Evolutionary conservation across 129 eudicot species (phyloP), one percentile per base, ranked within the genome.

Genomic region (Tanacetum coccineum): DNA sequence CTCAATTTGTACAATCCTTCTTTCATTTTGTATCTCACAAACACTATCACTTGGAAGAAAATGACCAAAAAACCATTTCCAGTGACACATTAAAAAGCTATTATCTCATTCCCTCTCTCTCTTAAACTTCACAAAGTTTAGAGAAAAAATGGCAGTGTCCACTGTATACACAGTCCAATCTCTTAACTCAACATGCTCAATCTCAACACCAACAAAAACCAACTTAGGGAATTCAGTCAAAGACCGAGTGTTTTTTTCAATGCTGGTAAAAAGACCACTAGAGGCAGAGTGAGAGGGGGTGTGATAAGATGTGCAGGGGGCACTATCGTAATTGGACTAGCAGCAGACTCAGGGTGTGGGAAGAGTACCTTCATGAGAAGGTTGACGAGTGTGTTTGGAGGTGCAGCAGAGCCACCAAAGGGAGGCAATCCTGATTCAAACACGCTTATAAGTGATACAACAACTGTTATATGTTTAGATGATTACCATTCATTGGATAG

Each of bases 371-470:
- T 93, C 81, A 93, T 93, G 98, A 80, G 98, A 75, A 81, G 98
- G 73, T 65, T 93, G 52, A 93, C 98, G 3, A 88, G 95, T 78
- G 98, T 93, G 51, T 93, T 93, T 71, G 98, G 98, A 13, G 98
- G 98, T 28, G 98, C 95, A 18, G 98, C 96, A 3, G 90, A 82
- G 77, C 96, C 98, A 48, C 98, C 98, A 17, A 86, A 71, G 80
- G 98, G 98, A 11, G 98, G 98, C 11, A 92, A 92, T 55, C 98
- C 98, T 0, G 98, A 92, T 59, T 92, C 98, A 6, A 92, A 92
- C 89, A 92, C 98, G 13, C 79, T 92, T 18, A 92, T 92, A 0
- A 87, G 96, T 72, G 98, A 91, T 71, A 91, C 84, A 11, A 91
- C 98, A 4, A 91, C 98, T 6, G 98, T 91, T 54, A 91, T 92